Base-by-base conservation (phyloP, 352 stramenopile species). In the Globisporangium camurandrum region DNA sequence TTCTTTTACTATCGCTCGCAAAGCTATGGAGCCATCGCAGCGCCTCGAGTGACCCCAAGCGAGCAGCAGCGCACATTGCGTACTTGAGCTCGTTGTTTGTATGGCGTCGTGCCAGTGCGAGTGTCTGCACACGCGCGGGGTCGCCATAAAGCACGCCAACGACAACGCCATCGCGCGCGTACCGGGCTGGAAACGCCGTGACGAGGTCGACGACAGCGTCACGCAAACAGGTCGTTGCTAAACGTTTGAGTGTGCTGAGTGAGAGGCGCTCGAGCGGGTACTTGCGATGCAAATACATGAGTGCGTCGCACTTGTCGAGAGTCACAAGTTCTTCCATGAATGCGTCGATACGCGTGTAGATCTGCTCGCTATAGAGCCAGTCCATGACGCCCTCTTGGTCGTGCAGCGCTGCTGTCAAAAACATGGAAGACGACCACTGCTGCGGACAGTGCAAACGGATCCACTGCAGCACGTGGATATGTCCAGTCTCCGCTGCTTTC, bases 211-310 rank as follows among this genome's bases (percentile, higher is more conserved):
- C 11, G 27, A 33, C 49, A 17, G 49, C 39, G 2, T 44, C 40
- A 7, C 30, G 34, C 20, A 44, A 41, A 22, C 39, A n/a, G 16
- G 40, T 38, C 22, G n/a, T 42, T 14, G 41, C 40, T 41, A 49
- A 49, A 22, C 37, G 30, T 31, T 44, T 49, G 16, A 56, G 31
- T 14, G 49, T 42, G 11, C 28, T 42, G 3, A 56, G 31, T 12
- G 31, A 7, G 28, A 56, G 20, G 17, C 28, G 40, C 10, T 34
- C 37, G 17, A 19, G n/a, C 8, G 31, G 23, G 22, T 42, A 56
- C 23, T 56, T 44, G 31, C 44, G 28, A n/a, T 56, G 49, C 5
- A 56, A 31, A 39, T 41, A 56, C 28, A 48, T 12, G 19, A 56
- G 49, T 7, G 22, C 30, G 2, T 48, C 23, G 16, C 22, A 16